Percentiles rank a stretch among this genome's conserved stretches.
Evolutionary conservation across 179 eudicot species (phyloP).

Genomic region (Vitellaria paradoxa): DNA sequence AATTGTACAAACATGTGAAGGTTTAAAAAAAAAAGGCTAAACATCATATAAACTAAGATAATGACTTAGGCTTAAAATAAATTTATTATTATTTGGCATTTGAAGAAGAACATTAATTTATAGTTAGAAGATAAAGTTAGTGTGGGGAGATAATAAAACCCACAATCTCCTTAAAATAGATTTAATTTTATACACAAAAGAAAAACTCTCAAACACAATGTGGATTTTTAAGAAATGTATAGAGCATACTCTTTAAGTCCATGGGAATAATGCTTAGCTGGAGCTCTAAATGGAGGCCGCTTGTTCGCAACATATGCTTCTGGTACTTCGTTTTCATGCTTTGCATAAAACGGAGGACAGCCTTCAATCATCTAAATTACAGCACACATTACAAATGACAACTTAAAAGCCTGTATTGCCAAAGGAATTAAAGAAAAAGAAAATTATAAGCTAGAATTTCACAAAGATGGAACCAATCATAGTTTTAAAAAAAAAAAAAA

Average conservation of each 20-base stretch:
- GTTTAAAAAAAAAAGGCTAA: too few relatives aligned
- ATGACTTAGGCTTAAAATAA: too few relatives aligned
- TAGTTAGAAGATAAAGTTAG: too few relatives aligned
- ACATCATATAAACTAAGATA: too few relatives aligned
- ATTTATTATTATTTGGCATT: too few relatives aligned
- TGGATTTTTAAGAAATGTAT: not conserved
- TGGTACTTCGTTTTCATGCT: slow-evolving; percentile 59
- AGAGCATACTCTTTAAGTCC: slow-evolving; percentile 77
- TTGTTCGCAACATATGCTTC: slow-evolving; percentile 56
- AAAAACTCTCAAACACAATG: not conserved
- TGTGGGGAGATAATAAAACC: too few relatives aligned
- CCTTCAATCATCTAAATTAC: slow-evolving; percentile 91
- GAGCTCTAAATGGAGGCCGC: slow-evolving; percentile 88
- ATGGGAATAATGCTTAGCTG: slow-evolving; percentile 64
- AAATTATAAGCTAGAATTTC: not conserved
- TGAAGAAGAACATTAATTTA: too few relatives aligned
- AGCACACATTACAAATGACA: slow-evolving; percentile 25
- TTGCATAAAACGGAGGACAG: slow-evolving; percentile 62
- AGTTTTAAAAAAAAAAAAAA: not conserved
- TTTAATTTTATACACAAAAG: not conserved
- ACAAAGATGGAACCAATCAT: not conserved
- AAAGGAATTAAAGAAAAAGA: not conserved
- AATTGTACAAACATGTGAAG: not conserved
- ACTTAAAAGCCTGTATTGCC: slow-evolving; percentile 11
- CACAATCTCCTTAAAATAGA: too few relatives aligned